Base-by-base conservation (phyloP, 2,329 filamentous ascomycete genomes). In the Pseudocercospora crystallina region DNA sequence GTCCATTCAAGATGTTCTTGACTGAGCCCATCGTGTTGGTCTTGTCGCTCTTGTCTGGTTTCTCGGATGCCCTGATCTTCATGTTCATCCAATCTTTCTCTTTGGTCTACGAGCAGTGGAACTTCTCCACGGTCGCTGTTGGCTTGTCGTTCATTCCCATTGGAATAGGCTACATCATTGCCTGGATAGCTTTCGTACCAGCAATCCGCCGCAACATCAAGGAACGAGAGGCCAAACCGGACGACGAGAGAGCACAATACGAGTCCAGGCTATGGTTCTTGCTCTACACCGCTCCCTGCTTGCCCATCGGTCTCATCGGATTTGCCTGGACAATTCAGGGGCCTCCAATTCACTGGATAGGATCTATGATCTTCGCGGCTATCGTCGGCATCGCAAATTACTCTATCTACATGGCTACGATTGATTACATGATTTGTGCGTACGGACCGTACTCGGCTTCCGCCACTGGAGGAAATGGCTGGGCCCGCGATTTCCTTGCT, bases 41-140 rank as follows among this genome's bases (percentile, higher is more conserved):
- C 11, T 74, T 89, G 7, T 89, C 86, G 1, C 77, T 89, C 0
- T 82, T 90, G 2, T 86, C 82, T 3, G 86, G 86, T 35, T 90
- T 90, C 74, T 84, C 82, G 10, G 86, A 89, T 51, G 85, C 85
- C 8, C 78, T 90, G 5, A 89, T 90, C 69, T 90, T 90, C 75
- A 89, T 89, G 80, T 89, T 87, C 69, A 83, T 90, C 54, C 85
- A 90, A 66, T 87, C 84, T 0, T 90, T 88, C 61, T 69, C 74
- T 0, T 74, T 89, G 2, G 86, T 90, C 2, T 89, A 88, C 65
- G 68, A 73, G 9, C 83, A 88, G 62, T 90, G 84, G 84, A 63
- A 71, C 39, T 90, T 89, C 61, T 69, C 69, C n/a, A 76, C 79
- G 5, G 70, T 84, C 2, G 69, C 78, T 12, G 66, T 84, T 1